phyloP scores from a whole-genome alignment of 2,329 filamentous ascomycete genomes.

The Nectriaceae sp. region DNA sequence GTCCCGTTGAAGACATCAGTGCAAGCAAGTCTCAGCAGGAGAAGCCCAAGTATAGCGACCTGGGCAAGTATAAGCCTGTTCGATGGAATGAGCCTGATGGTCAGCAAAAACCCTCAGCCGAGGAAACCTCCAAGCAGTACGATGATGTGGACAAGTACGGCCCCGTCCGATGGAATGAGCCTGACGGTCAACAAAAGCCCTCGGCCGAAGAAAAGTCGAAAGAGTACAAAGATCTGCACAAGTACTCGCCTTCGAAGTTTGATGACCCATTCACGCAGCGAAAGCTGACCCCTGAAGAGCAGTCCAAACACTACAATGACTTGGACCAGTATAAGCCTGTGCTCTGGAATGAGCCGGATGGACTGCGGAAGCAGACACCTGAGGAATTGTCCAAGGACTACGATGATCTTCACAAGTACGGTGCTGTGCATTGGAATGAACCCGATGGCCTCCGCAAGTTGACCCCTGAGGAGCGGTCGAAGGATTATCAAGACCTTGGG shows the following conservation, averaged over 20 bases:
- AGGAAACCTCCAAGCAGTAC: no score
- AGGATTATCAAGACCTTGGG: slow-evolving; percentile 43
- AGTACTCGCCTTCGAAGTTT: slow-evolving; percentile 33
- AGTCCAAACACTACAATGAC: slow-evolving; percentile 41
- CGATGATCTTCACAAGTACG: slow-evolving; percentile 38
- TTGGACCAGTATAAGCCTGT: slow-evolving; percentile 39
- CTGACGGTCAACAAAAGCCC: slow-evolving; percentile 20
- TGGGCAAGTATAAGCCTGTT: slow-evolving; percentile 39
- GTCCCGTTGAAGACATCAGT: slow-evolving; percentile 30
- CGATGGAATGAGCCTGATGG: slow-evolving; percentile 28
- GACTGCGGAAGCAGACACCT: slow-evolving; percentile 27
- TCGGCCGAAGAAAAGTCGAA: slow-evolving; percentile 31
- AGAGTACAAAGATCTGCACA: slow-evolving; percentile 39
- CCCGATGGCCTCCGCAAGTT: slow-evolving; percentile 31
- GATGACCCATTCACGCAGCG: slow-evolving; percentile 30
- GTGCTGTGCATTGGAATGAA: slow-evolving; percentile 32
- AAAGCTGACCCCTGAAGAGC: slow-evolving; percentile 34
- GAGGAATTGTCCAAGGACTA: slow-evolving; percentile 40
- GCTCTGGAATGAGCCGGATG: slow-evolving; percentile 38
- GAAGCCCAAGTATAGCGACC: slow-evolving; percentile 35
- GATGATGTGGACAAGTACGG: slow-evolving; percentile 41
- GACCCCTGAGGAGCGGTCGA: slow-evolving; percentile 36
- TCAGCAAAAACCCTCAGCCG: slow-evolving; percentile 21
- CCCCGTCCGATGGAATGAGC: slow-evolving; percentile 34
- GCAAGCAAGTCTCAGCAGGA: slow-evolving; percentile 18